These are phyloP conservation scores for Erucastrum elatum DNA, from an alignment of 345 rosid genomes.

Conservation along the genomic window DNA sequence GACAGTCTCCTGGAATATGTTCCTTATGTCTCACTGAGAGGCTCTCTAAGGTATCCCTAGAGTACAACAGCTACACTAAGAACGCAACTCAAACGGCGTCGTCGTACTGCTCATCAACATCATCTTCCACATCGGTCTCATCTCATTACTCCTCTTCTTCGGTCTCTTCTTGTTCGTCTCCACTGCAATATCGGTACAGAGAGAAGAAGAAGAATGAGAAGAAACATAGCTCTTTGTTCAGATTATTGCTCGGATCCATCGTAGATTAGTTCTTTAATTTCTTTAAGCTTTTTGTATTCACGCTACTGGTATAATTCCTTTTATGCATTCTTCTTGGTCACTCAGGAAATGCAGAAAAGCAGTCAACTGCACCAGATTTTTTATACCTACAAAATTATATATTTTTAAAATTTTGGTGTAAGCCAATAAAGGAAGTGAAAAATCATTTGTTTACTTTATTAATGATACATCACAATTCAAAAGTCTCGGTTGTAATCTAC, in stretches of 20 bases:
- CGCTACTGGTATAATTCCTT: neutral
- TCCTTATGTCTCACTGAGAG: conserved; percentile 36
- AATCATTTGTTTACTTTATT: neutral
- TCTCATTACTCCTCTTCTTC: conserved; percentile 37
- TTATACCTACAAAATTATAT: neutral
- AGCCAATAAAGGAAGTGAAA: conserved; percentile 3
- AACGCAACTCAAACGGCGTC: conserved; percentile 12
- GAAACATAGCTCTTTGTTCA: conserved; percentile 35
- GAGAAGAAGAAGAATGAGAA: conserved; percentile 31
- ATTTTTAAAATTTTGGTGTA: conserved; percentile 4
- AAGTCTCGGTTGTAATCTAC: neutral
- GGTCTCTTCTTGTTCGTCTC: conserved; percentile 39
- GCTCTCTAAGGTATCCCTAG: conserved; percentile 33
- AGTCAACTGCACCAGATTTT: neutral
- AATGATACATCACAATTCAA: conserved; percentile 9
- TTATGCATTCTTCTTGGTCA: conserved; percentile 8
- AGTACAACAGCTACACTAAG: conserved; percentile 25
- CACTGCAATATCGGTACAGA: conserved; percentile 32
- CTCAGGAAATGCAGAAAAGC: neutral
- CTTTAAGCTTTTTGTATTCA: neutral
- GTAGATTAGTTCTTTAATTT: conserved; percentile 29
- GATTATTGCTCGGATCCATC: conserved; percentile 39
- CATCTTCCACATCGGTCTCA: conserved; percentile 26
- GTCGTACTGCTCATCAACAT: conserved; percentile 16
- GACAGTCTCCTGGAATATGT: conserved; percentile 40